Base-by-base conservation (phyloP, 2,329 filamentous ascomycete genomes). In the Phymatotrichopsis omnivora region DNA sequence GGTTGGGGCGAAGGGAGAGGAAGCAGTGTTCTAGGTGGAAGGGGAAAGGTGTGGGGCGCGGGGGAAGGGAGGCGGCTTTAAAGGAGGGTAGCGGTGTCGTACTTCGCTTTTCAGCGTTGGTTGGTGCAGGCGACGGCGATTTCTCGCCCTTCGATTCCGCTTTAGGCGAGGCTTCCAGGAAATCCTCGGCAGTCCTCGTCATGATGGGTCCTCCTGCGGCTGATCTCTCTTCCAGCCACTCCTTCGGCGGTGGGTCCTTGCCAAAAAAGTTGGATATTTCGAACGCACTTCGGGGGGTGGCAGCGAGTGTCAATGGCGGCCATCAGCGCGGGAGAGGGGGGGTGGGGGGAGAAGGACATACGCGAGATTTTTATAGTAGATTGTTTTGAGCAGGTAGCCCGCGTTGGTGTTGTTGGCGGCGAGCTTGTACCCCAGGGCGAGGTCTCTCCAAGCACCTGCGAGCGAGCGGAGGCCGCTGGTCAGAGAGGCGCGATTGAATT, bases 291-390 rank as follows among this genome's bases (percentile, higher is more conserved):
- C 22, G 33, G 20, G 17, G 28, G 12, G 16, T 45, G 37, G n/a
- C 32, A 46, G 45, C 20, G 42, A 16, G 33, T 17, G 41, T 24
- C 41, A 11, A 38, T 6, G 33, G 46, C 25, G 14, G 34, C 11
- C 34, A 28, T n/a, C n/a, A n/a, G n/a, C 16, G 27, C n/a, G 7
- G 5, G 20, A 25, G 25, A 40, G 27, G 19, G 23, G 7, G 16
- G 16, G 30, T n/a, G 17, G 19, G 12, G 14, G 11, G 45, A 29
- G 35, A 29, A 20, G 8, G 7, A 60, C 69, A 47, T 61, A 72
- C 68, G 82, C 81, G 33, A 94, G 73, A 58, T 89, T 85, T 63
- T 85, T 87, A 69, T 93, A 93, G 67, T 91, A 94, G 52, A 82
- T 78, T 45, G 82, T 81, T 67, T 94, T 94, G 45, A 93, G 69